Evolutionary conservation across 176 grass and related monocot species (phyloP).

Genomic region (Lolium rigidum): DNA sequence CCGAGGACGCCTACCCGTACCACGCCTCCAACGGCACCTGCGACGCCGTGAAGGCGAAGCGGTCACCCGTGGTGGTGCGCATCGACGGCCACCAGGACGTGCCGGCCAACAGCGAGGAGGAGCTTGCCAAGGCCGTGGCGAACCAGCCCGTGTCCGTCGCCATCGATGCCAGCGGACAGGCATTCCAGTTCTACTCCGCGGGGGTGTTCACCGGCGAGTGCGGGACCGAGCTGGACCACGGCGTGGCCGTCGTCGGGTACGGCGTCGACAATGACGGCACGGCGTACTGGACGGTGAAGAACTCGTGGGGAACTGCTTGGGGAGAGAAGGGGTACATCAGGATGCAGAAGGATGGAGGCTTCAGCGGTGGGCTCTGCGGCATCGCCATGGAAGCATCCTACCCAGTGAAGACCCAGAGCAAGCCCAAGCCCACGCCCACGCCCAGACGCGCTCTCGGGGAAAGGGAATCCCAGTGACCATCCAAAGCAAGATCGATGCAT

Average conservation of each 20-base stretch:
- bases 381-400: constrained; percentile 89
- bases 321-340: constrained; percentile 74
- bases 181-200: constrained; percentile 82
- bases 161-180: constrained; percentile 60
- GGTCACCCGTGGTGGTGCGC: constrained; percentile 31
- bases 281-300: constrained; percentile 79
- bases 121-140: constrained; percentile 61
- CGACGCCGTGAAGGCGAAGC: constrained; percentile 37
- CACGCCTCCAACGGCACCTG: constrained; percentile 64
- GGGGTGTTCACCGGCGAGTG: constrained; percentile 80
- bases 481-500: not conserved
- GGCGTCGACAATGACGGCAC: constrained; percentile 47
- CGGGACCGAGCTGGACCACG: constrained; percentile 71
- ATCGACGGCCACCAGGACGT: constrained; percentile 80
- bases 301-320: constrained; percentile 73
- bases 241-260: constrained; percentile 75
- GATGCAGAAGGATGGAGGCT: constrained; percentile 50
- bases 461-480: constrained; percentile 17
- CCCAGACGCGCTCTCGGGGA: constrained; percentile 31
- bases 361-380: constrained; percentile 66
- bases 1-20: constrained; percentile 51
- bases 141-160: constrained; percentile 81
- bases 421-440: constrained; percentile 41
- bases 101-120: constrained; percentile 55
- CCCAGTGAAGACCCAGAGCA: constrained; percentile 67